phyloP scores from a whole-genome alignment of 129 eudicot species.

The Chrysanthemum seticuspe region DNA sequence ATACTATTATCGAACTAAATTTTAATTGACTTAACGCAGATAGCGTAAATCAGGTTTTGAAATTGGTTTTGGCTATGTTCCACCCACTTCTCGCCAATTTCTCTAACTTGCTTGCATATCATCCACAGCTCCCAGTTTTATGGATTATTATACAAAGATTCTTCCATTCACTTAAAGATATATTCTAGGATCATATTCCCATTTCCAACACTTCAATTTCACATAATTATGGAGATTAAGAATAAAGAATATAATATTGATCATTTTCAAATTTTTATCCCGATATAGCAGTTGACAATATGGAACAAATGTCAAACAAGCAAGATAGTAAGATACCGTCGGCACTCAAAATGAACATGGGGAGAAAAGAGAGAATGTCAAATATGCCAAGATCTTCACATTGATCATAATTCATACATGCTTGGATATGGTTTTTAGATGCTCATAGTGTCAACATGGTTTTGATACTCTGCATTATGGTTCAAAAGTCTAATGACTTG shows the following conservation, averaged over 20 bases:
- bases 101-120: too few relatives aligned
- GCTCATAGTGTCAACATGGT: background rate
- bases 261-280: background rate
- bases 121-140: too few relatives aligned
- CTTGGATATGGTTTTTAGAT: conserved; percentile 9
- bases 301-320: conserved; percentile 17
- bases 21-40: too few relatives aligned
- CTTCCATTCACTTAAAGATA: too few relatives aligned
- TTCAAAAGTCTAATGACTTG: conserved; percentile 30
- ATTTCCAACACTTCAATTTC: background rate
- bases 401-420: background rate
- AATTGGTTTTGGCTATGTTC: too few relatives aligned
- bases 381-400: conserved; percentile 17
- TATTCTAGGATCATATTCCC: background rate
- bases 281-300: conserved; percentile 12
- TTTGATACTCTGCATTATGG: conserved; percentile 11
- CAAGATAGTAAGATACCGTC: conserved; percentile 22
- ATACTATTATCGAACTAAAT: too few relatives aligned
- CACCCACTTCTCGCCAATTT: too few relatives aligned
- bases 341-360: conserved; percentile 24
- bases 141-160: too few relatives aligned
- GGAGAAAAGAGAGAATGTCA: conserved; percentile 19
- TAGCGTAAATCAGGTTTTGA: too few relatives aligned
- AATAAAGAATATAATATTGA: background rate
- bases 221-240: background rate